These are phyloP conservation scores for Pistacia vera DNA, from an alignment of 345 rosid species.

Conservation along the genomic window DNA sequence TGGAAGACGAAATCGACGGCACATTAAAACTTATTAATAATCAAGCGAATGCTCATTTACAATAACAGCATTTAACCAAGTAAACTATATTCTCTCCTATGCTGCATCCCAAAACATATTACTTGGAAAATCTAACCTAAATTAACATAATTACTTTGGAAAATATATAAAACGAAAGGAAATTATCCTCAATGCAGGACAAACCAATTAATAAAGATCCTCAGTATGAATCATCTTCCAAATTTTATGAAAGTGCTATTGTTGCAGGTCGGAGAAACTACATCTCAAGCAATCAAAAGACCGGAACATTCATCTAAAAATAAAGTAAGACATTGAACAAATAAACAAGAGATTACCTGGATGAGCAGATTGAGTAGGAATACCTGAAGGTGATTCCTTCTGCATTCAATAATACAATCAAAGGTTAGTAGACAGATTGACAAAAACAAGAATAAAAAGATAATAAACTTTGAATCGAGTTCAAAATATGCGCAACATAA, in stretches of 20 bases:
- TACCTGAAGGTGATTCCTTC: constrained; percentile 58
- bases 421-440: neutral
- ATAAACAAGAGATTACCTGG: constrained; percentile 39
- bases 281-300: neutral
- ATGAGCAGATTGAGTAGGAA: constrained; percentile 61
- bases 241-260: neutral
- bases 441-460: neutral
- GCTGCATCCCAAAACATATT: neutral
- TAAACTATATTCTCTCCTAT: neutral
- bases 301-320: neutral
- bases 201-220: neutral
- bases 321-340: neutral
- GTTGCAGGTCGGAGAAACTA: neutral
- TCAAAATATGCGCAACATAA: neutral
- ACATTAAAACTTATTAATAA: neutral
- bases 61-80: neutral
- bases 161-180: neutral
- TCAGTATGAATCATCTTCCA: neutral
- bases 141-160: too few species aligned
- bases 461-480: neutral
- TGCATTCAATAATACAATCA: constrained; percentile 24
- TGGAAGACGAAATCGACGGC: neutral
- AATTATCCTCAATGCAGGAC: neutral
- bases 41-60: too few species aligned
- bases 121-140: neutral